phyloP scores from a whole-genome alignment of 768 basidiomycete species.

The Grammothele lineata region DNA sequence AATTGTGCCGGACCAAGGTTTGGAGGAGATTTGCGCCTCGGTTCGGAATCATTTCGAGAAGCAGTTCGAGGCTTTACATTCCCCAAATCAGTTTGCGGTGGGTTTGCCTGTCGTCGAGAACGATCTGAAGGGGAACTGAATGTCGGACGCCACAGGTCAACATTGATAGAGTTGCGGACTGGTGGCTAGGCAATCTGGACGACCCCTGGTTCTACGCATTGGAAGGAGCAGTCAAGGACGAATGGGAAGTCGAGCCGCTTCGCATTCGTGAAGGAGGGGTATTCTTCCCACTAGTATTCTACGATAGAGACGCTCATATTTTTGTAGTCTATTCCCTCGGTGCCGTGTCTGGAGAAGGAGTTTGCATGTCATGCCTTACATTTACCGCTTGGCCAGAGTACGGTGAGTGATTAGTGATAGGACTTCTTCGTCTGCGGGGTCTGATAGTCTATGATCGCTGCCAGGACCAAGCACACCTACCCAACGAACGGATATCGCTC shows the following conservation, averaged over 20 bases:
- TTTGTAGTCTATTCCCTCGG: constrained; percentile 82
- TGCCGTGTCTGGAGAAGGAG: constrained; percentile 90
- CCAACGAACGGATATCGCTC: constrained; percentile 88
- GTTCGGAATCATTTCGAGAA: constrained; percentile 54
- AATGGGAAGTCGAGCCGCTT: constrained; percentile 85
- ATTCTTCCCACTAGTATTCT: not conserved
- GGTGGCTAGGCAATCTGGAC: constrained; percentile 92
- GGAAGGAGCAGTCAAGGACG: constrained; percentile 75
- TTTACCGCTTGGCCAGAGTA: constrained; percentile 90
- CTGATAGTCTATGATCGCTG: too few relatives aligned
- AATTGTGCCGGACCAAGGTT: constrained; percentile 90
- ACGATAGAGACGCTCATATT: not conserved
- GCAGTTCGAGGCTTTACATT: constrained; percentile 56
- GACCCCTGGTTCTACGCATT: constrained; percentile 85
- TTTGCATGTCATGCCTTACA: constrained; percentile 89
- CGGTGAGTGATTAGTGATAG: constrained; percentile 37
- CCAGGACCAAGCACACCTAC: constrained; percentile 88
- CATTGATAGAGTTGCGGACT: constrained; percentile 83
- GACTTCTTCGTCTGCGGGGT: too few relatives aligned
- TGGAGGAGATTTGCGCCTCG: constrained; percentile 60
- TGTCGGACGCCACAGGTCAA: constrained; percentile 50
- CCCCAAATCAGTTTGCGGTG: constrained; percentile 68
- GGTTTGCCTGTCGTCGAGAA: too few relatives aligned
- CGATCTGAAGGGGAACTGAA: not conserved
- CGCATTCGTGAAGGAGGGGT: constrained; percentile 93